A percentile compares a stretch with the other conserved stretches of the same genome.
phyloP scores from a whole-genome alignment of 1,284 basidiomycete genomes.

The Agaricales sp. region DNA sequence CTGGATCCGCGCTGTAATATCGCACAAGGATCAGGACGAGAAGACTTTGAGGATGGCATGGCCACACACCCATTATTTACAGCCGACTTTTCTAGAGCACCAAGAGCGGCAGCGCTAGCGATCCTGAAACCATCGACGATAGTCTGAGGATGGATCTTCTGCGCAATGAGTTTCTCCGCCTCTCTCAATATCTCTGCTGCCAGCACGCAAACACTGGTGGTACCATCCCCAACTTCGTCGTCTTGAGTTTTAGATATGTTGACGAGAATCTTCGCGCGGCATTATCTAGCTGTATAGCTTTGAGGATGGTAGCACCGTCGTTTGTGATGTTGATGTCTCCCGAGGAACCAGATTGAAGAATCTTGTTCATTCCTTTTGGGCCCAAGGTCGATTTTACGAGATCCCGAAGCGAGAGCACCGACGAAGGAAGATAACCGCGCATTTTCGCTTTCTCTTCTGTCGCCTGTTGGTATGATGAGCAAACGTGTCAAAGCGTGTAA shows the following conservation, averaged over 20 bases:
- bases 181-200: constrained; percentile 90
- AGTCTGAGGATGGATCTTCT: constrained; percentile 97
- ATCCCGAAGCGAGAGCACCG: constrained; percentile 91
- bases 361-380: constrained; percentile 97
- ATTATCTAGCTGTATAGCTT: constrained; percentile 96
- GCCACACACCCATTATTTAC: constrained; percentile 72
- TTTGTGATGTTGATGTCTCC: constrained; percentile 97
- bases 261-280: constrained; percentile 99
- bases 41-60: constrained; percentile 6
- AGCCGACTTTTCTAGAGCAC: constrained; percentile 75
- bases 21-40: too few species aligned
- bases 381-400: constrained; percentile 97
- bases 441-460: constrained; percentile 98
- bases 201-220: constrained; percentile 89
- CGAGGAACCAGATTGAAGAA: constrained; percentile 84
- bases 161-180: constrained; percentile 90
- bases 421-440: constrained; percentile 97
- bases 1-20: constrained; percentile 51
- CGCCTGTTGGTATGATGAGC: constrained; percentile 41
- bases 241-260: constrained; percentile 99
- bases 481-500: background rate
- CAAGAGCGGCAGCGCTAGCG: constrained; percentile 79
- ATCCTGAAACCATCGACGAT: constrained; percentile 98
- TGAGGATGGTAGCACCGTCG: constrained; percentile 97
- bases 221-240: constrained; percentile 98